Evolutionary conservation across 805 yeast species (phyloP).

Genomic region (Saturnispora zaruensis): DNA sequence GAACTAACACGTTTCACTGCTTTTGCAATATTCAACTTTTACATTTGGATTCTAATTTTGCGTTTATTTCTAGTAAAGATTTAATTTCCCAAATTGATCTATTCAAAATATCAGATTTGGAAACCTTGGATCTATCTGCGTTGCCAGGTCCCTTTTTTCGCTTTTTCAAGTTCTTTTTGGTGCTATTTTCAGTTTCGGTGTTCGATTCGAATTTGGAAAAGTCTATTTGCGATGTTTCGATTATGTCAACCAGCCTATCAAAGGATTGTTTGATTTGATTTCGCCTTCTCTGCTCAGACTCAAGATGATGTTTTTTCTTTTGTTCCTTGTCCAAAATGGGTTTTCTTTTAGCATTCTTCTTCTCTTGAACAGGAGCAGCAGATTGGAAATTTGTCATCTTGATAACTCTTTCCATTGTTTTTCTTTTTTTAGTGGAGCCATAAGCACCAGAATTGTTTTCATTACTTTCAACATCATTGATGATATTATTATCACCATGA

Average conservation of each 20-base stretch:
- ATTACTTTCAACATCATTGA: not conserved
- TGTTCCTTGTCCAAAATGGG: constrained; percentile 26
- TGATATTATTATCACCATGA: too few relatives aligned
- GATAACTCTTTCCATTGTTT: not conserved
- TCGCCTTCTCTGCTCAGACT: constrained; percentile 33
- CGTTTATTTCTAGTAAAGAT: constrained; percentile 16
- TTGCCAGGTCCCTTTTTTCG: constrained; percentile 7
- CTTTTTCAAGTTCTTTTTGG: constrained; percentile 2
- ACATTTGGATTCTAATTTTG: not conserved
- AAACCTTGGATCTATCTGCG: constrained; percentile 15
- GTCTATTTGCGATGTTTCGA: constrained; percentile 12
- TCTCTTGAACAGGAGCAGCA: not conserved
- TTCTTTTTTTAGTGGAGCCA: not conserved
- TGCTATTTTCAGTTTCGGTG: constrained; percentile 2
- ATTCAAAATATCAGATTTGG: constrained; percentile 22
- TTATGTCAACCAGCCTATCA: constrained; percentile 25
- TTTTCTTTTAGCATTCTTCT: constrained; percentile 1
- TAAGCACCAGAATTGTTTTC: not conserved
- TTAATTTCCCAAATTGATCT: constrained; percentile 25
- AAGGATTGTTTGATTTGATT: constrained; percentile 31
- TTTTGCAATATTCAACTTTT: too few relatives aligned
- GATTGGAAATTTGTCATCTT: not conserved
- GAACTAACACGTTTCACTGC: not conserved
- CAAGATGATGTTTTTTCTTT: constrained; percentile 30
- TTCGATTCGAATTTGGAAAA: not conserved